Base-by-base conservation (phyloP, 495 filamentous ascomycete genomes). In the Clohesyomyces aquaticus region DNA sequence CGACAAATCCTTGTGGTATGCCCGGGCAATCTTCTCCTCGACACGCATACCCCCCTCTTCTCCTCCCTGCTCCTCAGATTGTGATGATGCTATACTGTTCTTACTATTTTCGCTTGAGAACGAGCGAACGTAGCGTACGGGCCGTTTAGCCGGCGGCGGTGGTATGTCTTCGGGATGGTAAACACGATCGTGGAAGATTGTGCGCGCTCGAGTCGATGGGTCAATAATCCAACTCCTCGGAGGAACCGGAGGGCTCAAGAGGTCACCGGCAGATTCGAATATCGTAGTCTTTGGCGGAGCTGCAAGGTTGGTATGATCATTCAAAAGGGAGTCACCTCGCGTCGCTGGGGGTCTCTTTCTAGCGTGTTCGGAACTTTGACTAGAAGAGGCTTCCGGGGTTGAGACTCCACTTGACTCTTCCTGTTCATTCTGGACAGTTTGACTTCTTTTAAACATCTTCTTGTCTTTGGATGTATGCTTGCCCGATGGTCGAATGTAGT, bases 1-100 rank as follows among this genome's bases (percentile, higher is more conserved):
- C 3, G 88, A 88, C 19, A 98, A 77, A 65, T 88, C 89, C 6
- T 85, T 82, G 72, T 98, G 94, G 74, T 98, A 98, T 42, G 92
- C 94, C 48, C 94, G 83, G 1, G 94, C 93, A 57, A 98, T 98
- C 73, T 97, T 98, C 72, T 98, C 94, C 73, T 98, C 94, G 6
- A 97, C 90, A 65, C 87, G 89, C 82, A 98, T 90, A 45, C 83
- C 79, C 52, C 77, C 77, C 46, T 77, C 67, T 9, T 73, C 71
- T 21, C 50, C 35, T 6, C 50, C 48, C 3, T 65, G 65, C 25
- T 62, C 72, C 16, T 68, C 62, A 21, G 41, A 11, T 45, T 60
- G 59, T 43, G 38, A 56, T 18, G 26, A 68, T 67, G 12, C n/a
- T n/a, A n/a, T n/a, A n/a, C n/a, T n/a, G n/a, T n/a, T n/a, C n/a